Percentiles rank a stretch among this genome's conserved stretches.
Conservation (phyloP, 352 stramenopile species). For the Pythium vanterpoolii region DNA sequence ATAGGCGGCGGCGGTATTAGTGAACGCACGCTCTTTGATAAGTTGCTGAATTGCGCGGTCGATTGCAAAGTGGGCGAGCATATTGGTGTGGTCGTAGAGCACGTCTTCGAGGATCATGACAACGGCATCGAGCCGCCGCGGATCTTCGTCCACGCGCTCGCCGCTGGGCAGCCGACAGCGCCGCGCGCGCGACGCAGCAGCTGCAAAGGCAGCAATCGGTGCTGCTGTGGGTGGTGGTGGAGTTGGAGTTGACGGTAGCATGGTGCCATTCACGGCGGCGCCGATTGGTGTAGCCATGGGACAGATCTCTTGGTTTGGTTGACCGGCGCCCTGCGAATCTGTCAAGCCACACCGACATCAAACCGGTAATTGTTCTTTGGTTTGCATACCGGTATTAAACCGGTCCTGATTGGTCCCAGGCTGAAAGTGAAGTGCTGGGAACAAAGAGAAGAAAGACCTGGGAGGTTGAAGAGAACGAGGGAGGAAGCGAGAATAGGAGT, state of each 20-base stretch:
- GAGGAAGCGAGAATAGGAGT: neutral
- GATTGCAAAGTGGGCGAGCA: conserved; percentile 76
- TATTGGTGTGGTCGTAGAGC: conserved; percentile 79
- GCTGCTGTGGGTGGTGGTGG: neutral
- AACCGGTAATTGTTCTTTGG: neutral
- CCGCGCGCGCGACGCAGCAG: conserved; percentile 4
- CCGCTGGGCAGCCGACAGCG: conserved; percentile 33
- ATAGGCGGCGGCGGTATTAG: conserved; percentile 57
- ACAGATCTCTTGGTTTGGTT: neutral
- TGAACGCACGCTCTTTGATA: conserved; percentile 63
- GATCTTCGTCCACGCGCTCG: conserved; percentile 34
- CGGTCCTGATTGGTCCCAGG: conserved; percentile 8
- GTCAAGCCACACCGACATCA: neutral
- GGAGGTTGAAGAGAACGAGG: conserved; percentile 26
- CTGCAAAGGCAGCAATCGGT: neutral
- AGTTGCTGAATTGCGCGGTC: conserved; percentile 74
- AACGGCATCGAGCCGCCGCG: conserved; percentile 67
- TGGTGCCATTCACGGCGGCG: neutral
- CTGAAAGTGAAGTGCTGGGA: conserved; percentile 12
- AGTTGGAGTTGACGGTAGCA: neutral
- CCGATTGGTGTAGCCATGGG: neutral
- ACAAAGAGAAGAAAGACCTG: conserved; percentile 9
- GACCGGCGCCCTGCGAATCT: neutral
- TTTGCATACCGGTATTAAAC: conserved; percentile 16
- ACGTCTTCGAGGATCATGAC: conserved; percentile 87